A percentile compares a stretch with the other conserved stretches of the same genome.
Conservation (phyloP, 208 protist genomes). For the Leishmania arabica region DNA sequence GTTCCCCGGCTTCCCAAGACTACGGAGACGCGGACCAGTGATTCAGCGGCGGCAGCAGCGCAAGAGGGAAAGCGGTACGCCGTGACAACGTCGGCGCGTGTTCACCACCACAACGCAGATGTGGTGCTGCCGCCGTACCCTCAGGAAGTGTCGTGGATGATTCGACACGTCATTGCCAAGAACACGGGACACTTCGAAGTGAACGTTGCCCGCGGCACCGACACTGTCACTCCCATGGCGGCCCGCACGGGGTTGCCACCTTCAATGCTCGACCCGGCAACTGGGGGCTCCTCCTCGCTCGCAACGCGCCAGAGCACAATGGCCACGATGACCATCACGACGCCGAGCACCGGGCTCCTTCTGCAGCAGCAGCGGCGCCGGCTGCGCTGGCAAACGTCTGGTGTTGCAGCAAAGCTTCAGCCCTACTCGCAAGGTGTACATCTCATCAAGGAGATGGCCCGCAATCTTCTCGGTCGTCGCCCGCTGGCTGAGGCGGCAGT, state of each 20-base stretch:
- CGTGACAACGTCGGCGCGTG: background rate
- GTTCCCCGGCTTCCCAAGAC: conserved; percentile 3
- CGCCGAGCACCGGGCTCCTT: conserved; percentile 27
- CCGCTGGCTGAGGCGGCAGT: conserved; percentile 21
- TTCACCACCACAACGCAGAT: conserved; percentile 2
- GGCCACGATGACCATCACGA: conserved; percentile 23
- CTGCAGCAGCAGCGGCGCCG: conserved; percentile 31
- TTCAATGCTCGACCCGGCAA: conserved; percentile 21
- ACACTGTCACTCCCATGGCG: conserved; percentile 19
- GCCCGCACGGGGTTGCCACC: background rate
- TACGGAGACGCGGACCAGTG: background rate
- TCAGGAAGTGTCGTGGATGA: conserved; percentile 29
- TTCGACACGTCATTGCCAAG: conserved; percentile 28
- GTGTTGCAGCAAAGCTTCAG: conserved; percentile 9
- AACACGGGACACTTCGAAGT: conserved; percentile 35
- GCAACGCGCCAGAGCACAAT: conserved; percentile 12
- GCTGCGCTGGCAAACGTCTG: conserved; percentile 13
- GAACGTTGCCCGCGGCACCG: conserved; percentile 28
- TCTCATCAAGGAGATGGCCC: conserved; percentile 25
- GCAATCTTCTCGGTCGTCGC: conserved; percentile 14
- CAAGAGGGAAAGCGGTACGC: background rate
- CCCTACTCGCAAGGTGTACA: conserved; percentile 27
- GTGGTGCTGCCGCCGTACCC: conserved; percentile 22
- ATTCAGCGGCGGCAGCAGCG: conserved; percentile 5
- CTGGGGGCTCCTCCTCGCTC: conserved; percentile 15